These are phyloP conservation scores for Neofusicoccum cordaticola DNA, from an alignment of 2,329 filamentous ascomycete genomes.

Conservation along the genomic window DNA sequence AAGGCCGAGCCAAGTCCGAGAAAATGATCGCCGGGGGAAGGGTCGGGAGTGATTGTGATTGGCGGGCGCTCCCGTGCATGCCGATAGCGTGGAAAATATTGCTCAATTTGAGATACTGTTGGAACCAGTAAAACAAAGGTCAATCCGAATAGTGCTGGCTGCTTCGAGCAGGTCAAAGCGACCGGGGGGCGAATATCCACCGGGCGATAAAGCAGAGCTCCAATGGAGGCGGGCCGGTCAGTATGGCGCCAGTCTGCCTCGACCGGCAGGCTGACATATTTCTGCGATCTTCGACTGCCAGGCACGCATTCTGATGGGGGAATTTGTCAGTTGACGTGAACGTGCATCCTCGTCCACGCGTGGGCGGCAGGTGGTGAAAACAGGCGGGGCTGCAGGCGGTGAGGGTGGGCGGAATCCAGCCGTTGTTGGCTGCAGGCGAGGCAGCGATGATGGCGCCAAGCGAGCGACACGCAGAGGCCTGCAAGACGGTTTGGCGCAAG, in stretches of 20 bases:
- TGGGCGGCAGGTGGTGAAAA: background rate
- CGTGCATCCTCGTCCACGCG: background rate
- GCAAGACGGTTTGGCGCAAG: background rate
- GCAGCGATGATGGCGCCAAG: background rate
- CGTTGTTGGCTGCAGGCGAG: background rate
- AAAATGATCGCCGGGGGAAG: background rate
- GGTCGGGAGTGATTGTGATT: constrained; percentile 7
- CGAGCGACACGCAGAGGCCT: background rate
- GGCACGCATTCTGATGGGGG: background rate
- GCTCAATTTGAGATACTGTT: background rate
- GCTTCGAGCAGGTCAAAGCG: background rate
- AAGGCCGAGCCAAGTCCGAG: constrained; percentile 1
- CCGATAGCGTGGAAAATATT: background rate
- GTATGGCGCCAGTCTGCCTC: background rate
- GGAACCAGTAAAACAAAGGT: background rate
- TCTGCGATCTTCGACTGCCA: background rate
- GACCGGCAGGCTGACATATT: background rate
- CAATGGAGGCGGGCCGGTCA: background rate
- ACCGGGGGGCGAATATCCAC: background rate
- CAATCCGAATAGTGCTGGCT: background rate
- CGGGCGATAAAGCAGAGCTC: background rate
- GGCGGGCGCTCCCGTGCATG: background rate
- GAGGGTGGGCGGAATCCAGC: background rate
- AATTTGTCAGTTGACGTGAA: constrained; percentile 8
- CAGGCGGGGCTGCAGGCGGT: background rate